Percentiles rank a stretch among this genome's conserved stretches.
Conservation (phyloP, 2,329 filamentous ascomycete species). For the Fusarium marasasianum region DNA sequence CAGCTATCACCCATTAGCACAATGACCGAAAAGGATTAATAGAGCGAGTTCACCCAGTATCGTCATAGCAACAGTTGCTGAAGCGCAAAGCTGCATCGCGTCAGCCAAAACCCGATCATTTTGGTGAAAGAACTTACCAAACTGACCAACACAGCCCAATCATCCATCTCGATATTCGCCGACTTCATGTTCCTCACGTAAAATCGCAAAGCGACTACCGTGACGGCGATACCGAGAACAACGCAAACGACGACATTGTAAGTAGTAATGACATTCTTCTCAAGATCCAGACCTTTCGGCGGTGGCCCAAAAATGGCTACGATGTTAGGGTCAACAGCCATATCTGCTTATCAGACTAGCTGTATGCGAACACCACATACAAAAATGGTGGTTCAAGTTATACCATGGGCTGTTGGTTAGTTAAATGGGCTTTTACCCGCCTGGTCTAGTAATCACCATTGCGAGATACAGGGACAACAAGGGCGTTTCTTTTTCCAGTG, state of each 20-base stretch:
- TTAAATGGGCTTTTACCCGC: background rate
- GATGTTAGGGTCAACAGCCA: constrained; percentile 1
- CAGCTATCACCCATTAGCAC: background rate
- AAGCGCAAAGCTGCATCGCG: background rate
- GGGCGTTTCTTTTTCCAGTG: background rate
- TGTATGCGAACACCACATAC: background rate
- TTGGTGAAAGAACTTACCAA: background rate
- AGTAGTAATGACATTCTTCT: background rate
- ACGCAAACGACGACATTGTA: constrained; percentile 9
- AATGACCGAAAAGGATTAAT: rapidly evolving
- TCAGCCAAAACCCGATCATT: rapidly evolving
- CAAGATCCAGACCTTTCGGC: background rate
- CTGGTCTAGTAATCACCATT: background rate
- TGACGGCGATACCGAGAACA: background rate
- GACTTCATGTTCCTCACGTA: constrained; percentile 24
- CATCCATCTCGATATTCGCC: background rate
- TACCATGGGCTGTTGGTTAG: background rate
- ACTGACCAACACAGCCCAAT: constrained; percentile 10
- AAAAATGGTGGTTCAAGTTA: background rate
- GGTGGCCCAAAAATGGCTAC: constrained; percentile 14
- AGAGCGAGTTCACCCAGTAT: background rate
- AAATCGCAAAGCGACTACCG: background rate
- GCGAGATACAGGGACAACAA: background rate
- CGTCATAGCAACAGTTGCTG: background rate
- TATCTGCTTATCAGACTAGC: background rate